Base-by-base conservation (phyloP, 768 basidiomycete species). In the Rhizopogon sp. region DNA sequence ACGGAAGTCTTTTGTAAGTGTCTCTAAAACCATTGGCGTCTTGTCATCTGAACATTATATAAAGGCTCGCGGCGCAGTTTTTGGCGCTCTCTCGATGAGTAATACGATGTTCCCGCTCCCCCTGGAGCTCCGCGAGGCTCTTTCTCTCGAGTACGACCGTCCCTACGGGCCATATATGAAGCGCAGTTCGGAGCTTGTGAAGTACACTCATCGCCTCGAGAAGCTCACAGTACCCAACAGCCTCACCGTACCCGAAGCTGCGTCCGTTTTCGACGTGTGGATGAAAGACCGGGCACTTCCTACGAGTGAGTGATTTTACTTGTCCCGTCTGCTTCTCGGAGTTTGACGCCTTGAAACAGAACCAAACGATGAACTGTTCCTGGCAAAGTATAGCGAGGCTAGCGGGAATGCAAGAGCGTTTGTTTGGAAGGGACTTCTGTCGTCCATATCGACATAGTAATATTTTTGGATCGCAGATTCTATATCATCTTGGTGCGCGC, bases 391-490 rank as follows among this genome's bases (percentile, higher is more conserved):
- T 59, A 80, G 82, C 1, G 87, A 91, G 62, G 80, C 87, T 6
- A 79, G 78, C 52, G 93, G 92, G 42, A 93, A 93, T 67, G 77
- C 91, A 11, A 76, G 87, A 56, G 84, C 87, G 55, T 91, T 95
- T 61, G 86, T 90, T 40, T 82, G 81, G 79, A 81, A 79, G 49
- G 86, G 85, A 2, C 61, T 88, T 49, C 64, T 83, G 63, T 53
- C 62, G 52, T 64, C 70, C 43, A 43, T 70, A 50, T 60, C 65
- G 54, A 54, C 39, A 17, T 69, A 59, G 68, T 37, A 37, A 37
- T 20, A 5, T 13, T 25, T 45, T 17, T 52, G 20, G 20, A 35
- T 11, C 20, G 33, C 2, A 31, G 11, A 6, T 37, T 37, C 20
- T 22, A 37, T 37, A 35, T 22, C 5, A 22, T 37, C 8, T 35